Evolutionary conservation across 768 basidiomycete species (phyloP).

Genomic region (Coprinopsis strossmayeri): DNA sequence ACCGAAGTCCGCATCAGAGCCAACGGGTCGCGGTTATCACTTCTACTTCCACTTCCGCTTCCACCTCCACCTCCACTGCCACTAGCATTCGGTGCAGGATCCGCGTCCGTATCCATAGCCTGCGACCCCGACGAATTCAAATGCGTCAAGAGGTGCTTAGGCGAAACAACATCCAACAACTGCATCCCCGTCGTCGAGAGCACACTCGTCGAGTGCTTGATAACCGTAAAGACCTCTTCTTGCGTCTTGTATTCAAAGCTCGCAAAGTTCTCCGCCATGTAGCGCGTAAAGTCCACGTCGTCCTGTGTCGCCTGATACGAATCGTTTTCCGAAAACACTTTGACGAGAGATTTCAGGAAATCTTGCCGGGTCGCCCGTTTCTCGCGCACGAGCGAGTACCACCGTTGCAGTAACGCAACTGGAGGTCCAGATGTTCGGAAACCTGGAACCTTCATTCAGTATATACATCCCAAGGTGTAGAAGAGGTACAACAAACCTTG

Average conservation of each 20-base stretch:
- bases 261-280: slow-evolving; percentile 93
- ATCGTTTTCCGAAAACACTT: slow-evolving; percentile 73
- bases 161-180: slow-evolving; percentile 67
- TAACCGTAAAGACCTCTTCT: slow-evolving; percentile 85
- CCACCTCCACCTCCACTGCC: too few species aligned
- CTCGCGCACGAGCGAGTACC: slow-evolving; percentile 90
- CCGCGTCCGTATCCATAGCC: background rate
- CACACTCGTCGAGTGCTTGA: slow-evolving; percentile 69
- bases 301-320: slow-evolving; percentile 57
- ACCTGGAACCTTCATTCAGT: slow-evolving; percentile 31
- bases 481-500: slow-evolving; percentile 46
- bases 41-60: too few species aligned
- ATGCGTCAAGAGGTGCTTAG: slow-evolving; percentile 61
- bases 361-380: slow-evolving; percentile 84
- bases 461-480: background rate
- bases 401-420: slow-evolving; percentile 74
- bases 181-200: slow-evolving; percentile 80
- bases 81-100: too few species aligned
- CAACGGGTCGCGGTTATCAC: slow-evolving; percentile 15
- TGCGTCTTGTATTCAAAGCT: slow-evolving; percentile 92
- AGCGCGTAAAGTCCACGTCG: slow-evolving; percentile 81
- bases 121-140: slow-evolving; percentile 32
- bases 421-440: slow-evolving; percentile 60
- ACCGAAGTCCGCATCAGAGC: slow-evolving; percentile 61
- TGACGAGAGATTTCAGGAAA: slow-evolving; percentile 77